Evolutionary conservation across 2,329 filamentous ascomycete genomes (phyloP).

Genomic region (Xenoacremonium recifei): DNA sequence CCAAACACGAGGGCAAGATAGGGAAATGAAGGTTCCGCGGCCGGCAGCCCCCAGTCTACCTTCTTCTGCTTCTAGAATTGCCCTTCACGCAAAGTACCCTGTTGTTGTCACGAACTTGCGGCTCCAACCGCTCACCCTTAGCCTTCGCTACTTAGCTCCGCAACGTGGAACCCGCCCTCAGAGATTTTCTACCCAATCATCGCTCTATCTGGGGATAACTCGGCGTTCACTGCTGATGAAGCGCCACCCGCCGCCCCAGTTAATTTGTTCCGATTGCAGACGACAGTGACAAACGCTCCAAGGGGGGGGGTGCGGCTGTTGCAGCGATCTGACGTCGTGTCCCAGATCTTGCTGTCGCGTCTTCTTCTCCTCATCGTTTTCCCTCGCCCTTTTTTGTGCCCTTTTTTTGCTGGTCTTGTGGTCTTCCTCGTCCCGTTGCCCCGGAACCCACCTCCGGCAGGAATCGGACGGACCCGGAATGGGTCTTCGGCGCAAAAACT

Average conservation of each 20-base stretch:
- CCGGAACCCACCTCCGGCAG: neutral
- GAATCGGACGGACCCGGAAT: constrained; percentile 1
- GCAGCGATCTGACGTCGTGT: constrained; percentile 4
- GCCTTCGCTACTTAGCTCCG: no score
- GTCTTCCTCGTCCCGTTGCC: neutral
- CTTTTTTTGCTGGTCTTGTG: neutral
- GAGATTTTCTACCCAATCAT: no score
- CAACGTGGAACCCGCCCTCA: no score
- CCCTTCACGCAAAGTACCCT: no score
- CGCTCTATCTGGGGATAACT: constrained; percentile 28
- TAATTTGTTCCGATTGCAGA: constrained; percentile 3
- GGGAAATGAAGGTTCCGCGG: no score
- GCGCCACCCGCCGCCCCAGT: constrained; percentile 11
- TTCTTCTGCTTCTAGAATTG: no score
- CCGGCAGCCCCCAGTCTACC: no score
- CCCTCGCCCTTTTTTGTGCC: neutral
- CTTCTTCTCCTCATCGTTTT: neutral
- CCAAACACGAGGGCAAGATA: no score
- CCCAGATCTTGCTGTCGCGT: neutral
- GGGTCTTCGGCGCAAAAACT: constrained; percentile 9
- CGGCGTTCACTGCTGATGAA: constrained; percentile 15
- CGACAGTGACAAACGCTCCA: constrained; percentile 4
- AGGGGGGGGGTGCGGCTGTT: constrained; percentile 4
- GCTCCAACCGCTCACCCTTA: no score
- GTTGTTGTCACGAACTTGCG: no score